Base-by-base conservation (phyloP, 1,284 basidiomycete genomes). In the Phlebopus sp. region DNA sequence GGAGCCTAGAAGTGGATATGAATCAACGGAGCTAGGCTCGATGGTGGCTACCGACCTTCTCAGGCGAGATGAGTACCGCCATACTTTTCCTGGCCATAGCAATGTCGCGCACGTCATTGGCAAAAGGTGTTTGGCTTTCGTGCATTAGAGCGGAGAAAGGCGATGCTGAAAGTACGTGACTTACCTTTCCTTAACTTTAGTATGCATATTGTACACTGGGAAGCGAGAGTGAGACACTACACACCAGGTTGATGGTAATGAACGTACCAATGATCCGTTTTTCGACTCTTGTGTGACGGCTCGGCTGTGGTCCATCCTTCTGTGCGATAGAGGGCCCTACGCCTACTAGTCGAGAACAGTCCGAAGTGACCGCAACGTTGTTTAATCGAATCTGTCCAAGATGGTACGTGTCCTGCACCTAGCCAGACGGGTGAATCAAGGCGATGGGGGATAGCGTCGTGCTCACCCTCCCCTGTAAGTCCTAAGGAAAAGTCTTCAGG, bases 41-140 rank as follows among this genome's bases (percentile, higher is more conserved):
- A 14, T 30, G 21, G 47, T 9, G 14, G 37, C 13, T 46, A 38
- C 57, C 41, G 37, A 82, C 86, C 72, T 84, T 86, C 50, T 64
- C 64, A 40, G 57, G 62, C 79, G 79, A 64, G 47, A 90, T 76
- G 42, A 90, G 64, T 18, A 84, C 85, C 14, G 81, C 71, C 9
- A 78, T 62, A n/a, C 79, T 82, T 55, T 76, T 76, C 37, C 76
- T 71, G 37, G 83, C 77, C 19, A 90, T 65, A 0, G 82, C 81
- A 42, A 90, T 80, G 58, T 89, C 83, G 35, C 84, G 79, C 46
- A 90, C 82, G 56, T 90, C 85, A 55, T 88, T 84, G 7, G 89
- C 69, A n/a, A 90, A 81, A 5, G 87, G 88, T 2, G 84, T 85
- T 67, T 85, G 82, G 54, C 87, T 89, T 29, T 11, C 30, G 9